Evolutionary conservation across 257 asterid genomes (phyloP).

Genomic region (Nicotiana obtusifolia): DNA sequence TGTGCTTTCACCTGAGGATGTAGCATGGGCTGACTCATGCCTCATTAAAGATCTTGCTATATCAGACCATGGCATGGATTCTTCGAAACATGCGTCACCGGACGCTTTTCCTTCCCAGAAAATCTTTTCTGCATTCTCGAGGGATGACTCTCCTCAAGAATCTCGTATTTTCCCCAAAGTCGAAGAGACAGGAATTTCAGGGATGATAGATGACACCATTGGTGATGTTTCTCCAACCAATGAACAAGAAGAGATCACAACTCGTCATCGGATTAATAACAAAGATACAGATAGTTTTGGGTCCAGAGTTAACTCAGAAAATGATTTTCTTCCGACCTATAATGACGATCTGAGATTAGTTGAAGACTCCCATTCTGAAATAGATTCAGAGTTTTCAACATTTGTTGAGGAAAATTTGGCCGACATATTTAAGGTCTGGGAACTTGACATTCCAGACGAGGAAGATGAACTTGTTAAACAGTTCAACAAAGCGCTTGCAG

Average conservation of each 20-base stretch:
- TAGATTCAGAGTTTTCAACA: conserved; percentile 26
- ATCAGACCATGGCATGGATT: conserved; percentile 35
- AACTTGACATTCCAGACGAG: conserved; percentile 27
- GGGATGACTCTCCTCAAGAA: conserved; percentile 14
- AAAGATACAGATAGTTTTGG: conserved; percentile 23
- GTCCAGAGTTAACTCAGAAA: conserved; percentile 35
- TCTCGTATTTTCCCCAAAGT: not conserved
- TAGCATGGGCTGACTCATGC: conserved; percentile 76
- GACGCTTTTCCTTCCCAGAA: conserved; percentile 21
- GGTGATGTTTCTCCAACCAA: conserved; percentile 11
- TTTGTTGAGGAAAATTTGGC: conserved; percentile 18
- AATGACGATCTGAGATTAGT: conserved; percentile 33
- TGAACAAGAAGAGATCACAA: conserved; percentile 16
- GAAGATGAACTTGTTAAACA: conserved; percentile 28
- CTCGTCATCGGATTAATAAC: conserved; percentile 11
- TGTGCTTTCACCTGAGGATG: conserved; percentile 46
- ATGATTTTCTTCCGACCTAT: conserved; percentile 47
- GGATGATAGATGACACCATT: conserved; percentile 9
- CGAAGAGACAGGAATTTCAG: conserved; percentile 8
- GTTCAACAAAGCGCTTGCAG: conserved; percentile 27
- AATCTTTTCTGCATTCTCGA: conserved; percentile 11
- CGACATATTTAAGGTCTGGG: conserved; percentile 44
- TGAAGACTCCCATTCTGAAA: conserved; percentile 27
- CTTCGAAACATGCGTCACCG: conserved; percentile 31
- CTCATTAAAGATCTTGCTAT: conserved; percentile 40